phyloP scores from a whole-genome alignment of 768 basidiomycete genomes.

The Wakefieldia striispora region DNA sequence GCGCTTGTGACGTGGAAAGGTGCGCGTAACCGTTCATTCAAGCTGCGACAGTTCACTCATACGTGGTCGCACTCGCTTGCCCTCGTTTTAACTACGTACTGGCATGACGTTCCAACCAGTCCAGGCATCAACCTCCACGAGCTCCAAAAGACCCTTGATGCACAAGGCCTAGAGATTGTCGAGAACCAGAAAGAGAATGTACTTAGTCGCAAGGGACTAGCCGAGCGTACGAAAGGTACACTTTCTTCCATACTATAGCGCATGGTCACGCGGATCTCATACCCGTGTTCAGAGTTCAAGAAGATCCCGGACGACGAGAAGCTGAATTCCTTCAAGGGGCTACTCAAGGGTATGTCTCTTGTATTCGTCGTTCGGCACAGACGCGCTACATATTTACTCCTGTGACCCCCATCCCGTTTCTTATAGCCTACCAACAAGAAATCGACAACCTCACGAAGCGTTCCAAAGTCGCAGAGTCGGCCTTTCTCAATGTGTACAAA shows the following conservation, averaged over 20 bases:
- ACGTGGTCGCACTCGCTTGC: background rate
- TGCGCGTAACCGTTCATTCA: constrained; percentile 29
- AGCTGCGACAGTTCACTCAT: constrained; percentile 3
- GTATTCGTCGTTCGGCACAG: background rate
- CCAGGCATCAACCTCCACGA: constrained; percentile 85
- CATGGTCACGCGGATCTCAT: background rate
- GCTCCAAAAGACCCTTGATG: constrained; percentile 89
- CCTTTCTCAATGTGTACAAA: constrained; percentile 97
- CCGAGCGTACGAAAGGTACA: constrained; percentile 92
- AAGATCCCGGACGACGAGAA: constrained; percentile 92
- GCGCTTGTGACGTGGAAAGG: constrained; percentile 93
- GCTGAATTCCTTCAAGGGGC: constrained; percentile 78
- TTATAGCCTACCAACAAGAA: constrained; percentile 88
- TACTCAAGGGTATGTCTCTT: constrained; percentile 70
- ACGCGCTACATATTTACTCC: background rate
- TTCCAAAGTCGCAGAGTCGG: constrained; percentile 89
- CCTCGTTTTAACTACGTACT: background rate
- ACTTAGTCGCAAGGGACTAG: constrained; percentile 88
- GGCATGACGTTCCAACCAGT: background rate
- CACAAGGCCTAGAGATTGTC: constrained; percentile 91
- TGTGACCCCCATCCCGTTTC: background rate
- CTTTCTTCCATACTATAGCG: background rate
- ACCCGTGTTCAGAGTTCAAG: constrained; percentile 75
- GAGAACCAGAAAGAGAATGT: constrained; percentile 99
- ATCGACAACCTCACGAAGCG: constrained; percentile 95